phyloP scores from a whole-genome alignment of 2,329 filamentous ascomycete species.

The Thelonectria olida region DNA sequence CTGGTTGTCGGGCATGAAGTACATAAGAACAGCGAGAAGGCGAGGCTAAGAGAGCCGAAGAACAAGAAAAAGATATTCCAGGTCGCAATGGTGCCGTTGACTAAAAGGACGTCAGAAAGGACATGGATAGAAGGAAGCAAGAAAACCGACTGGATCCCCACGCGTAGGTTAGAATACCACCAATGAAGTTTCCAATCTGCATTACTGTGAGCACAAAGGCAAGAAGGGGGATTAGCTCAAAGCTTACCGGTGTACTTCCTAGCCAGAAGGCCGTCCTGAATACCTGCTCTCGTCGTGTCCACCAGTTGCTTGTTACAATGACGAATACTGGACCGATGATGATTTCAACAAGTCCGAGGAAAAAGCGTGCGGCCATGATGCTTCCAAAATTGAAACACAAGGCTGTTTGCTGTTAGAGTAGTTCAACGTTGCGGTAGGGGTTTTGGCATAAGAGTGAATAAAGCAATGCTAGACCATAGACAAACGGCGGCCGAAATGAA shows the following conservation, averaged over 20 bases:
- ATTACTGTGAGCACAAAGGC: no score
- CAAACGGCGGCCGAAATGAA: slow-evolving; percentile 12
- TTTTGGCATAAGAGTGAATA: slow-evolving; percentile 3
- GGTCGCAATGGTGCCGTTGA: slow-evolving; percentile 1
- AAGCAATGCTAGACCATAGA: background rate
- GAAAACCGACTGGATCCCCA: slow-evolving; percentile 6
- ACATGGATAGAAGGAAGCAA: no score
- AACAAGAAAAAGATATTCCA: slow-evolving; percentile 20
- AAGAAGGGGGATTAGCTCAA: no score
- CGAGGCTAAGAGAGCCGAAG: slow-evolving; percentile 7
- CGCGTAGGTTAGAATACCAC: slow-evolving; percentile 10
- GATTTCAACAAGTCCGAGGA: slow-evolving; percentile 8
- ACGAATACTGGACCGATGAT: slow-evolving; percentile 17
- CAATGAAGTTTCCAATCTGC: slow-evolving; percentile 16
- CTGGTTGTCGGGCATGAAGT: slow-evolving; percentile 15
- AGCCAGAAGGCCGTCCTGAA: slow-evolving; percentile 18
- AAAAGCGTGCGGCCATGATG: slow-evolving; percentile 9
- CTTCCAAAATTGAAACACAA: slow-evolving; percentile 10
- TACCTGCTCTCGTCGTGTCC: slow-evolving; percentile 11
- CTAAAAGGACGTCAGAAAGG: background rate
- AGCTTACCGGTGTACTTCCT: slow-evolving; percentile 15
- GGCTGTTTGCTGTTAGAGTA: background rate
- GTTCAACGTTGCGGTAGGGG: no score
- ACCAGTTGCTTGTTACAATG: slow-evolving; percentile 19
- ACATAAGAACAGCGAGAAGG: slow-evolving; percentile 10